Conservation (phyloP, 305 asterid species). For the Fraxinus sp. region DNA sequence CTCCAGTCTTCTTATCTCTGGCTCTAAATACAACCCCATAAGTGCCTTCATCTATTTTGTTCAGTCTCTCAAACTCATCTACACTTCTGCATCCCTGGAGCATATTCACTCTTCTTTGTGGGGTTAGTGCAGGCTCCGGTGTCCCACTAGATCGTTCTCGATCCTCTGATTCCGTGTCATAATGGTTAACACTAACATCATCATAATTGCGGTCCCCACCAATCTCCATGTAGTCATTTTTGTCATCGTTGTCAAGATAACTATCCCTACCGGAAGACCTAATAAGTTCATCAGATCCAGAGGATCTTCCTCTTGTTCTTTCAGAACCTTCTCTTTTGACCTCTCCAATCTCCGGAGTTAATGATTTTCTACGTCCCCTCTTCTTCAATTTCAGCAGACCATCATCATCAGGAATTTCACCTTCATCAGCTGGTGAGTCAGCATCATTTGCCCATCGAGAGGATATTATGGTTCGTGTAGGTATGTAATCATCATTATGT, state of each 20-base stretch:
- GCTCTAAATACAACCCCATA: conserved; percentile 91
- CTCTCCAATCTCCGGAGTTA: conserved; percentile 56
- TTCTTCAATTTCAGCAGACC: conserved; percentile 33
- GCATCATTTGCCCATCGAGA: conserved; percentile 90
- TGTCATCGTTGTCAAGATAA: conserved; percentile 38
- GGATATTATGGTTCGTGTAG: conserved; percentile 52
- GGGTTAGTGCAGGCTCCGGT: conserved; percentile 47
- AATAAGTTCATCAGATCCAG: conserved; percentile 52
- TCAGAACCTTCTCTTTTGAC: conserved; percentile 50
- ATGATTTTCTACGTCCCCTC: conserved; percentile 36
- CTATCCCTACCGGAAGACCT: conserved; percentile 73
- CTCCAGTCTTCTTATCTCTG: conserved; percentile 77
- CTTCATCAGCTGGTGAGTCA: conserved; percentile 74
- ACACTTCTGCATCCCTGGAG: conserved; percentile 96
- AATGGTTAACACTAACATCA: conserved; percentile 40
- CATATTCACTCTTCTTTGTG: conserved; percentile 74
- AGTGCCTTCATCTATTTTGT: conserved; percentile 91
- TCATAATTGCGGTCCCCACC: conserved; percentile 41
- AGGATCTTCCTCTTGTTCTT: conserved; percentile 44
- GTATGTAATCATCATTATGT: conserved; percentile 47
- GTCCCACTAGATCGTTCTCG: conserved; percentile 43
- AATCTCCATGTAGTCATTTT: conserved; percentile 47
- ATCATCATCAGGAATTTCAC: conserved; percentile 60
- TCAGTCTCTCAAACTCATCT: conserved; percentile 78
- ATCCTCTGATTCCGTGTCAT: conserved; percentile 55